Base-by-base conservation (phyloP, 306 rosid species). In the Vicia faba region DNA sequence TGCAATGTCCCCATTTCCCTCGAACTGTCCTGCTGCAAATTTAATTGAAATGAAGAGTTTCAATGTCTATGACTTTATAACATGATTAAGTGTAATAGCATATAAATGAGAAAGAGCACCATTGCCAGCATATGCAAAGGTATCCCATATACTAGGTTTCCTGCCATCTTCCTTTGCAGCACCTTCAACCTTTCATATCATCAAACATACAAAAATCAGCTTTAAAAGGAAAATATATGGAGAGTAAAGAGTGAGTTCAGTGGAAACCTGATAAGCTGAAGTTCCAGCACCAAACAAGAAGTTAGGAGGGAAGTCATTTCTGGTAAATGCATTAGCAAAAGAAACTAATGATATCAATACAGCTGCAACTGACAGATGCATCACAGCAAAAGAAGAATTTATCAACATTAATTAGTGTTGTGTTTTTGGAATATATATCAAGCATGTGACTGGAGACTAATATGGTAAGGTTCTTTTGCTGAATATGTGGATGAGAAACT, bases 261-360 rank as follows among this genome's bases (percentile, higher is more conserved):
- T 25, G 14, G 31, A 4, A 46, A 81, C 95, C 91, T 91, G 97
- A 63, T 79, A 86, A 38, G 95, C 90, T 0, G 97, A 79, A 23
- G 92, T 56, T 43, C 81, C 71, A 2, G 85, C 85, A 41, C 97
- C 92, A 68, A 91, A 91, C n/a, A 87, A 63, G 43, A 91, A 85
- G 12, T 49, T 54, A 8, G 90, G 11, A 10, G 92, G 95, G 76
- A 87, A 88, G n/a, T 91, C 87, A 44, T 73, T 68, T 78, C 80
- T 84, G 66, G 56, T 70, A 25, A 67, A 73, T 0, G 61, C 25
- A 64, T 74, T 68, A 69, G 44, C 72, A 12, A 4, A 4, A 45
- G 13, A 5, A 7, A 63, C 4, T 5, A 38, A 2, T 59, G 36
- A 5, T 39, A 55, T 10, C 16, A 66, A 46, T 19, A 51, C 4